These are phyloP conservation scores for Saccharomycopsis capsularis DNA, from an alignment of 805 yeast species.

Conservation along the genomic window DNA sequence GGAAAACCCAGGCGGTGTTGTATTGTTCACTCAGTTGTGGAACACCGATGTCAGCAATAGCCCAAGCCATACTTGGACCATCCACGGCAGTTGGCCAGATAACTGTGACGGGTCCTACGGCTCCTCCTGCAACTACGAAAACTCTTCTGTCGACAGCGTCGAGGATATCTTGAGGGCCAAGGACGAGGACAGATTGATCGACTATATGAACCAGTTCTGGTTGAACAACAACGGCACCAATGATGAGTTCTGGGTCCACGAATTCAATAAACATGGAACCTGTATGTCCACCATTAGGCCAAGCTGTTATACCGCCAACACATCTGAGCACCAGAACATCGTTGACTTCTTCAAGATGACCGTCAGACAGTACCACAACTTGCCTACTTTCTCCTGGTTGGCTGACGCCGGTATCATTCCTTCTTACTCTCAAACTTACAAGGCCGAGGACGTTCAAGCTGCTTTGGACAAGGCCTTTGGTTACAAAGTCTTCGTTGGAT, in stretches of 20 bases:
- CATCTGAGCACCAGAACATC: conserved; percentile 37
- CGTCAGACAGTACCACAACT: conserved; percentile 46
- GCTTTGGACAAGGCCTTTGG: conserved; percentile 49
- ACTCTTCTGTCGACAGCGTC: conserved; percentile 31
- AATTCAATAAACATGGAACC: conserved; percentile 90
- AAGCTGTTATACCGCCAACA: conserved; percentile 48
- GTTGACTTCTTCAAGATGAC: conserved; percentile 64
- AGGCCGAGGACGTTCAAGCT: conserved; percentile 45
- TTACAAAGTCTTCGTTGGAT: conserved; percentile 51
- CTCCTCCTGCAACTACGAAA: conserved; percentile 62
- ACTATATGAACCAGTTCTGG: conserved; percentile 60
- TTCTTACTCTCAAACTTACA: conserved; percentile 46
- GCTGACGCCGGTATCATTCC: conserved; percentile 68
- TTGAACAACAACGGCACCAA: conserved; percentile 65
- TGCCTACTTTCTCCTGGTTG: conserved; percentile 66
- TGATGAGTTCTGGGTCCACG: conserved; percentile 77
- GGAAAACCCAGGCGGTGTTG: conserved; percentile 79
- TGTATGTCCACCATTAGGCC: conserved; percentile 79
- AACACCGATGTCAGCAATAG: conserved; percentile 74
- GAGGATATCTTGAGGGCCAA: conserved; percentile 12
- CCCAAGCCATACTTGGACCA: conserved; percentile 62
- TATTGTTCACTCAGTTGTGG: conserved; percentile 89
- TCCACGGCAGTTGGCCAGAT: conserved; percentile 89
- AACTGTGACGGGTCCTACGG: conserved; percentile 76
- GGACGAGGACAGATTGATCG: conserved; percentile 27